phyloP scores from a whole-genome alignment of 345 rosid genomes.

The Sisymbrium altissimum region DNA sequence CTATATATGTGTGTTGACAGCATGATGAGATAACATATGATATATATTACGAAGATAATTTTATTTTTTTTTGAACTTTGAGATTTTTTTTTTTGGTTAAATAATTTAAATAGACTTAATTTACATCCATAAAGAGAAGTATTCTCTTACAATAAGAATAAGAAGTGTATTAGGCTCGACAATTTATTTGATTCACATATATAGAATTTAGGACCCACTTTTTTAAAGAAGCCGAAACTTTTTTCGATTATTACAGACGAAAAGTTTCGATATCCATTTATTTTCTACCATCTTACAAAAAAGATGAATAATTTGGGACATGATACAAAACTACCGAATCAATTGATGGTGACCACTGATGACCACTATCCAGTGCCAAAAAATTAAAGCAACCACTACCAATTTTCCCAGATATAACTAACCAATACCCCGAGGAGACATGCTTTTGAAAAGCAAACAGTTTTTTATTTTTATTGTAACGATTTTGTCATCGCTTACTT shows the following conservation, averaged over 20 bases:
- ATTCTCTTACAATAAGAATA: not conserved
- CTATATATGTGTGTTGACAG: not conserved
- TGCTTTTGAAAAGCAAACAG: not conserved
- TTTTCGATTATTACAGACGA: not conserved
- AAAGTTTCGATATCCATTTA: not conserved
- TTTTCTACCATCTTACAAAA: not conserved
- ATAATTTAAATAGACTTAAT: not conserved
- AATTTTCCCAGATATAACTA: not conserved
- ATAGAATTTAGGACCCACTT: not conserved
- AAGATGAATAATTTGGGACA: not conserved
- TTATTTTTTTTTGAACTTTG: too few relatives aligned
- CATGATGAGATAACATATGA: not conserved
- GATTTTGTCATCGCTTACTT: too few relatives aligned
- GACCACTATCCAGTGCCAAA: not conserved
- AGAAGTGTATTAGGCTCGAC: not conserved
- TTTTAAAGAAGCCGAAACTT: not conserved
- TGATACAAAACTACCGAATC: not conserved
- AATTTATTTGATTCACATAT: not conserved
- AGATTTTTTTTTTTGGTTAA: not conserved
- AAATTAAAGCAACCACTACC: not conserved
- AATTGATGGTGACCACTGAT: slow-evolving; percentile 3
- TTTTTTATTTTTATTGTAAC: too few relatives aligned
- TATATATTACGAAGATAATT: too few relatives aligned
- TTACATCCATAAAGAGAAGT: not conserved
- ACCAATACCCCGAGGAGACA: not conserved